A percentile compares a stretch with the other conserved stretches of the same genome.
These are phyloP conservation scores for Porodaedalea pini DNA, from an alignment of 1,284 basidiomycete genomes.

Conservation along the genomic window DNA sequence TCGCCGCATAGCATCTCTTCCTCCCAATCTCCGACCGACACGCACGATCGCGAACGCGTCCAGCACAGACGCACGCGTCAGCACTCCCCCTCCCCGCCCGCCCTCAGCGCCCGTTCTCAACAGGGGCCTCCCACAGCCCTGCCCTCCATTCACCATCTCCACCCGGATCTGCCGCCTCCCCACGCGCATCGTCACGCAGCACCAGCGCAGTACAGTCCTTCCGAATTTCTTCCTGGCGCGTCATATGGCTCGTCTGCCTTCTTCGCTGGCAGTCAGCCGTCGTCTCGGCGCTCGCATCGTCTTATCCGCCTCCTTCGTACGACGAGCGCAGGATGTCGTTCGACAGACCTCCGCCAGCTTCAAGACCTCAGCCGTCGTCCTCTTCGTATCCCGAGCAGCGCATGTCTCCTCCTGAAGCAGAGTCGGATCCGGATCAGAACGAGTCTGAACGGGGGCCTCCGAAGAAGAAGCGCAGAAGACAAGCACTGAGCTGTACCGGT, in stretches of 20 bases:
- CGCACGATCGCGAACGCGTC: background rate
- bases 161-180: slow-evolving; percentile 53
- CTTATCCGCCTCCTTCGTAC: slow-evolving; percentile 10
- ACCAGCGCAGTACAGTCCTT: slow-evolving; percentile 20
- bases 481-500: slow-evolving; percentile 77
- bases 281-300: slow-evolving; percentile 29
- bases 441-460: slow-evolving; percentile 52
- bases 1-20: background rate
- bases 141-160: slow-evolving; percentile 63
- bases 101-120: background rate
- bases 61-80: background rate
- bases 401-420: background rate
- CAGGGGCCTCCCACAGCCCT: slow-evolving; percentile 34
- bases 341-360: background rate
- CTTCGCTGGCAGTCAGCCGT: slow-evolving; percentile 11
- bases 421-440: slow-evolving; percentile 12
- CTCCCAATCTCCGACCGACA: slow-evolving; percentile 5
- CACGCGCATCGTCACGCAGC: slow-evolving; percentile 22
- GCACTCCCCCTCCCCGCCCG: background rate
- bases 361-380: background rate
- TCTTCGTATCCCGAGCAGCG: slow-evolving; percentile 2
- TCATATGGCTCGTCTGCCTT: slow-evolving; percentile 8
- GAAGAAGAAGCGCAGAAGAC: slow-evolving; percentile 72
- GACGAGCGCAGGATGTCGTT: slow-evolving; percentile 1
- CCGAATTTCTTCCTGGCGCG: slow-evolving; percentile 15